A percentile compares a stretch with the other conserved stretches of the same genome.
Evolutionary conservation across 768 basidiomycete genomes (phyloP).

Genomic region (Cantharellus cinnabarinus): DNA sequence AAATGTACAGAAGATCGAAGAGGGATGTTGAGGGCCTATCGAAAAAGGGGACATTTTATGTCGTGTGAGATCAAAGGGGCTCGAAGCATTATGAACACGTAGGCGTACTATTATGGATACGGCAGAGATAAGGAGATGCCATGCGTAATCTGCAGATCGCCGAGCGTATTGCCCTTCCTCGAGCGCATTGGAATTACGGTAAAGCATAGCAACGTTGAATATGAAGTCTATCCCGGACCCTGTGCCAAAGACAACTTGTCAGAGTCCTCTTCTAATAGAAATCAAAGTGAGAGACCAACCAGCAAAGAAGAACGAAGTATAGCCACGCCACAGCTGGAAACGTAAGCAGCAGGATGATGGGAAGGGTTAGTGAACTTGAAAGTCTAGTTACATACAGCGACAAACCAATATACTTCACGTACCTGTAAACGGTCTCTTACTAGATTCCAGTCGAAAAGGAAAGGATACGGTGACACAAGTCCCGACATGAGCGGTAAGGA

Average conservation of each 20-base stretch:
- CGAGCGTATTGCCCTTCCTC: conserved; percentile 38
- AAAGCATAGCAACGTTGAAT: conserved; percentile 53
- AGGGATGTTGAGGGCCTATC: conserved; percentile 37
- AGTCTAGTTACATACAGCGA: neutral
- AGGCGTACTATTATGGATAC: conserved; percentile 38
- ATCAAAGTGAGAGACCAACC: conserved; percentile 19
- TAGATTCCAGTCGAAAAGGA: conserved; percentile 31
- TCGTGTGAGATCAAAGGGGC: neutral
- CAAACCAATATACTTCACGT: conserved; percentile 9
- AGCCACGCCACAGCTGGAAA: conserved; percentile 49
- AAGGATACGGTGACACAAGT: conserved; percentile 29
- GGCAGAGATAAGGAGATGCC: conserved; percentile 41
- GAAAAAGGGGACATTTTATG: neutral
- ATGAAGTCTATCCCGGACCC: conserved; percentile 33
- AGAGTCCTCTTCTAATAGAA: neutral
- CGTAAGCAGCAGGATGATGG: neutral
- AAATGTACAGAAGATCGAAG: conserved; percentile 34
- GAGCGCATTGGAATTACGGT: conserved; percentile 42
- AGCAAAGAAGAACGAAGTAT: conserved; percentile 56
- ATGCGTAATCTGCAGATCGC: conserved; percentile 56
- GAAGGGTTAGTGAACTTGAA: neutral
- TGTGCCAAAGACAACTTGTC: conserved; percentile 11
- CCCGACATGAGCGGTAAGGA: conserved; percentile 37
- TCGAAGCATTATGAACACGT: neutral
- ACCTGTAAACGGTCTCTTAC: conserved; percentile 37